These are phyloP conservation scores for Cercospora sojina DNA, from an alignment of 2,329 filamentous ascomycete species.

Conservation along the genomic window DNA sequence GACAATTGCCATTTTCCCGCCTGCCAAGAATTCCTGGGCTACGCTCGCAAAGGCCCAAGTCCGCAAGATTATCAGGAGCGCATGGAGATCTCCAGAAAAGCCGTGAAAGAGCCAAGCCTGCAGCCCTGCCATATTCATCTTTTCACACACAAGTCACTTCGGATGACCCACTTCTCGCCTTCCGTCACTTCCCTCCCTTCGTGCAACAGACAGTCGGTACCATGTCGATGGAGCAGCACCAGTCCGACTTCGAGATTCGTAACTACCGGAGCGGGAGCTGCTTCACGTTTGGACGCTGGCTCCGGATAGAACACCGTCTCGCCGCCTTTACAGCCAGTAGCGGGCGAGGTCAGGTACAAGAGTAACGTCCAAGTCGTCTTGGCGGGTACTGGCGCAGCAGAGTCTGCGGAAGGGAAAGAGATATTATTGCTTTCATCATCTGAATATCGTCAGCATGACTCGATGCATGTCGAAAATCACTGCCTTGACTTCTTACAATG, in stretches of 20 bases:
- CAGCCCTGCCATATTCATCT: constrained; percentile 38
- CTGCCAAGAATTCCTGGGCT: background rate
- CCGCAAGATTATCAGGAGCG: background rate
- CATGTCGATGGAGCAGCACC: constrained; percentile 83
- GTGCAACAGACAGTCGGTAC: constrained; percentile 83
- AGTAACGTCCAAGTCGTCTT: constrained; percentile 90
- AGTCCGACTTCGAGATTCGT: constrained; percentile 79
- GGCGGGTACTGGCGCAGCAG: constrained; percentile 49
- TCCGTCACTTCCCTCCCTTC: constrained; percentile 75
- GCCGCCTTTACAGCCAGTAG: constrained; percentile 75
- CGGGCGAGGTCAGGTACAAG: constrained; percentile 75
- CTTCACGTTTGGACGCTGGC: constrained; percentile 42
- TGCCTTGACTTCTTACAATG: constrained; percentile 64
- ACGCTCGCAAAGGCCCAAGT: background rate
- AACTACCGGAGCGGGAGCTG: constrained; percentile 57
- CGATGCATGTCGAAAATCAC: background rate
- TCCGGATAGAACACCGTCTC: constrained; percentile 91
- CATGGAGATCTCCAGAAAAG: background rate
- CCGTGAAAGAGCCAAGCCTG: background rate
- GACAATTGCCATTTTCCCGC: background rate
- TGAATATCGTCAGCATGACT: constrained; percentile 39
- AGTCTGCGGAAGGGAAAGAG: constrained; percentile 51
- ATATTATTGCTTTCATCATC: constrained; percentile 85
- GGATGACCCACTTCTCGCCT: constrained; percentile 88
- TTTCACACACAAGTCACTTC: constrained; percentile 74